A percentile compares a stretch with the other conserved stretches of the same genome.
Evolutionary conservation across 495 filamentous ascomycete genomes (phyloP).

Genomic region (Oleoguttula mirabilis): DNA sequence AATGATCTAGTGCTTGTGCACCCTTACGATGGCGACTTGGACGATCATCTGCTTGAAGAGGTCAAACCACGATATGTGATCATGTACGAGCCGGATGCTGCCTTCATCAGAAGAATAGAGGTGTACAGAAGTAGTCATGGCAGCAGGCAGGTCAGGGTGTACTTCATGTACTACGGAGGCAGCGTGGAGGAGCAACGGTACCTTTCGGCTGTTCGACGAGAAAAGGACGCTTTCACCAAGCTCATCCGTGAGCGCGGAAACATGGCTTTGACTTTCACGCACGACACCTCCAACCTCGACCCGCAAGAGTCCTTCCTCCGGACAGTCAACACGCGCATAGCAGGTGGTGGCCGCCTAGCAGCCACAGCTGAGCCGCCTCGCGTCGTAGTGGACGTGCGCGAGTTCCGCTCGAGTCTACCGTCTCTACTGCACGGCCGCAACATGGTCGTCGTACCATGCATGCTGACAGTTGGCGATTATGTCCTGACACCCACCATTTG

Average conservation of each 20-base stretch:
- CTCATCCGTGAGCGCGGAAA: constrained; percentile 84
- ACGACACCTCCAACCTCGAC: constrained; percentile 58
- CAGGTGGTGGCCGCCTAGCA: constrained; percentile 76
- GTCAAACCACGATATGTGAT: constrained; percentile 86
- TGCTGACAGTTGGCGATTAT: constrained; percentile 95
- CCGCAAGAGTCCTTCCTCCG: constrained; percentile 87
- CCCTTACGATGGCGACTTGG: constrained; percentile 88
- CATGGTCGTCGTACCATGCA: constrained; percentile 80
- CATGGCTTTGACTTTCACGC: constrained; percentile 77
- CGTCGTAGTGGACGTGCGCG: constrained; percentile 88
- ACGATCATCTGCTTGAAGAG: constrained; percentile 91
- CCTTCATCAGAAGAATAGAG: constrained; percentile 88
- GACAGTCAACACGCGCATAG: constrained; percentile 93
- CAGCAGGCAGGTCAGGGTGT: constrained; percentile 77
- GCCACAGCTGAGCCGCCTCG: constrained; percentile 87
- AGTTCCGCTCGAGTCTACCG: constrained; percentile 86
- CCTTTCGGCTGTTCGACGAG: constrained; percentile 70
- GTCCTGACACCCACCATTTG: constrained; percentile 81
- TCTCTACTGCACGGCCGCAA: constrained; percentile 80
- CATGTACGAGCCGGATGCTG: constrained; percentile 96
- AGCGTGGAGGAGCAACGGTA: constrained; percentile 97
- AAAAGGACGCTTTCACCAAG: constrained; percentile 90
- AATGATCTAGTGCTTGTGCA: constrained; percentile 78
- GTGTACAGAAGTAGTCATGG: constrained; percentile 91
- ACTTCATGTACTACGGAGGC: constrained; percentile 90